Percentiles rank a stretch among this genome's conserved stretches.
Evolutionary conservation across 2,329 filamentous ascomycete species (phyloP).

Genomic region (Metarhizium album): DNA sequence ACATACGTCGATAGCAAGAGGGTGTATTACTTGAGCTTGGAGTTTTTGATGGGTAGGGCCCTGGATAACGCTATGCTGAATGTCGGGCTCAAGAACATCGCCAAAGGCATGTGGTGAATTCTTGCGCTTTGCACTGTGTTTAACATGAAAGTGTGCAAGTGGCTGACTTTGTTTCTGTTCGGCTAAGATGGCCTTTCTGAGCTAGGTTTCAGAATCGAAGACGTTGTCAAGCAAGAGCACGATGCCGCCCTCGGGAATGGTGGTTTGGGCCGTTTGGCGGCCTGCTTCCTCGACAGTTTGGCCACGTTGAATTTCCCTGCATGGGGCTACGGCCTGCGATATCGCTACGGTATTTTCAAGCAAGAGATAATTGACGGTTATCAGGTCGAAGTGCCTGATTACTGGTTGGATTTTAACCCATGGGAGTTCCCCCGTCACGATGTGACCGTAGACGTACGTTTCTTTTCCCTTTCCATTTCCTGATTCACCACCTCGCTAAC

Average conservation of each 20-base stretch:
- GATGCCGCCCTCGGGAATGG: conserved; percentile 95
- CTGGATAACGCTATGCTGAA: conserved; percentile 99
- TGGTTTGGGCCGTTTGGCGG: conserved; percentile 85
- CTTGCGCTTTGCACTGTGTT: background rate
- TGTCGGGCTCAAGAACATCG: conserved; percentile 74
- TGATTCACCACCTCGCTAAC: background rate
- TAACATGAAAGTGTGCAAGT: background rate
- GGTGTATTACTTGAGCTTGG: conserved; percentile 92
- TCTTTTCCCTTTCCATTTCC: background rate
- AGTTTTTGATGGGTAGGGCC: conserved; percentile 94
- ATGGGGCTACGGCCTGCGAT: conserved; percentile 94
- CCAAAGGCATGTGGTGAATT: conserved; percentile 51
- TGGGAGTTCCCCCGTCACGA: conserved; percentile 98
- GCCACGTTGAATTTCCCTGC: conserved; percentile 91
- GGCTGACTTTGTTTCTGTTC: conserved; percentile 6
- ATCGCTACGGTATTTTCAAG: conserved; percentile 98
- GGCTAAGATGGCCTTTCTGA: conserved; percentile 71
- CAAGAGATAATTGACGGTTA: conserved; percentile 98
- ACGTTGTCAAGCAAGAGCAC: conserved; percentile 88
- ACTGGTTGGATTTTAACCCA: conserved; percentile 98
- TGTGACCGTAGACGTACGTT: conserved; percentile 70
- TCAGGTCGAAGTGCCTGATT: conserved; percentile 95
- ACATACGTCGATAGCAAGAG: conserved; percentile 85
- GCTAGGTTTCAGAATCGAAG: conserved; percentile 93
- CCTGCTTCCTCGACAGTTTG: conserved; percentile 93